phyloP scores from a whole-genome alignment of 2,329 filamentous ascomycete genomes.

The Lasiodiplodia sp. region DNA sequence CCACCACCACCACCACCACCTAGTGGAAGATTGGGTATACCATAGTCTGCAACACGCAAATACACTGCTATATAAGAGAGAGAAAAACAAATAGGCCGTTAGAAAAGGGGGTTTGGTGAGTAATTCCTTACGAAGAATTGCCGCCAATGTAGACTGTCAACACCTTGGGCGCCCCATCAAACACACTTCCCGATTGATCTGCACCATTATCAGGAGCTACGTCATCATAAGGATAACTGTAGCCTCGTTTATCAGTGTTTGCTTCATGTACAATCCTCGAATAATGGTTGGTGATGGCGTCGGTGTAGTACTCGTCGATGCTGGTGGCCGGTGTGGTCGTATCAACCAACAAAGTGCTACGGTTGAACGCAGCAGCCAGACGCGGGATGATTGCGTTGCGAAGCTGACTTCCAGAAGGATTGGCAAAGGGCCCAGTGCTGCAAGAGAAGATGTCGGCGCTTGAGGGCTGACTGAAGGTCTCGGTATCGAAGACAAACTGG shows the following conservation, averaged over 20 bases:
- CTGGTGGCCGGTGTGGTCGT: slow-evolving; percentile 49
- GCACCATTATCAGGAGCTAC: slow-evolving; percentile 65
- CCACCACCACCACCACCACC: not conserved
- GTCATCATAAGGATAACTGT: slow-evolving; percentile 72
- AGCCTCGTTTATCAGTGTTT: slow-evolving; percentile 66
- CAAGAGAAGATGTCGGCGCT: slow-evolving; percentile 70
- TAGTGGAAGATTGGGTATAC: slow-evolving; percentile 1
- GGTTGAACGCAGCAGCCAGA: slow-evolving; percentile 78
- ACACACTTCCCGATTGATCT: slow-evolving; percentile 63
- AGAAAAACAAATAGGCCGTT: not conserved
- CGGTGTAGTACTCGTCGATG: slow-evolving; percentile 44
- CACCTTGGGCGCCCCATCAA: slow-evolving; percentile 51
- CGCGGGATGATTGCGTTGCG: slow-evolving; percentile 71
- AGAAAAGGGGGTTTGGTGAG: not conserved
- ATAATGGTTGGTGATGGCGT: slow-evolving; percentile 62
- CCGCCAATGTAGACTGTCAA: slow-evolving; percentile 60
- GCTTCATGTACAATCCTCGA: slow-evolving; percentile 66
- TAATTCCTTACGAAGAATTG: not conserved
- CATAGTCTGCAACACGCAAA: not conserved
- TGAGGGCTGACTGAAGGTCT: slow-evolving; percentile 32
- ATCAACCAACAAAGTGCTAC: slow-evolving; percentile 68
- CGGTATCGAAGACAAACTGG: slow-evolving; percentile 52
- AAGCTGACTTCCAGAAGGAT: slow-evolving; percentile 47
- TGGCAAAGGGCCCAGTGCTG: slow-evolving; percentile 64
- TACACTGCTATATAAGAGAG: not conserved